phyloP scores from a whole-genome alignment of 106 monocot species.

The Posidonia australis region DNA sequence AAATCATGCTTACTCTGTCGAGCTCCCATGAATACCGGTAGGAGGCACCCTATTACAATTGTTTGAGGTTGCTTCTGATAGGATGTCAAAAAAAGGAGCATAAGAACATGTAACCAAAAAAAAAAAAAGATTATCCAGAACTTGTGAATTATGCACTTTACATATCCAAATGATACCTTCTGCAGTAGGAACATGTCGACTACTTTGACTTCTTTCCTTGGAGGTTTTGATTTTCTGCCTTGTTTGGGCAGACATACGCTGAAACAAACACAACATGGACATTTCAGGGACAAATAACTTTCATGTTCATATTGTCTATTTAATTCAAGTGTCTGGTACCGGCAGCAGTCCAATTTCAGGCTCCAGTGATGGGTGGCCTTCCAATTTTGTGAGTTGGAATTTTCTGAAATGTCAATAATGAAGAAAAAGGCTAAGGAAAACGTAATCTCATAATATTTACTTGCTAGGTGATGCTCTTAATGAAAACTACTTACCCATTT shows the following conservation, averaged over 20 bases:
- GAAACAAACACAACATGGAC: neutral
- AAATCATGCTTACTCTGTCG: neutral
- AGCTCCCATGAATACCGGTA: neutral
- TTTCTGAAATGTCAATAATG: conserved; percentile 11
- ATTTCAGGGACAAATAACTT: neutral
- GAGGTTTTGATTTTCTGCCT: conserved; percentile 7
- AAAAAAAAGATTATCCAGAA: too few relatives aligned
- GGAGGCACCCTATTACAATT: neutral
- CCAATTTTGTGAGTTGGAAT: conserved; percentile 11
- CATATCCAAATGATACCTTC: conserved; percentile 6
- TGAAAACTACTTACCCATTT: conserved; percentile 18
- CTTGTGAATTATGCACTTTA: too few relatives aligned
- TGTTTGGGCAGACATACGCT: conserved; percentile 6
- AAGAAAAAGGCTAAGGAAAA: neutral
- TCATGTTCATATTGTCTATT: neutral
- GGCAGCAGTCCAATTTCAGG: neutral
- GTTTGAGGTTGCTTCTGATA: conserved; percentile 1
- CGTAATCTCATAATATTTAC: neutral
- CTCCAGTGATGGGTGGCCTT: neutral
- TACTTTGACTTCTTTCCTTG: conserved; percentile 7
- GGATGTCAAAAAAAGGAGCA: neutral
- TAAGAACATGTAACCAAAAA: too few relatives aligned
- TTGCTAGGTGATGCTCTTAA: neutral
- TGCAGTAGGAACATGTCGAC: neutral
- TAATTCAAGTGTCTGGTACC: conserved; percentile 6